phyloP scores from a whole-genome alignment of 345 rosid species.

The Lepidium sativum region DNA sequence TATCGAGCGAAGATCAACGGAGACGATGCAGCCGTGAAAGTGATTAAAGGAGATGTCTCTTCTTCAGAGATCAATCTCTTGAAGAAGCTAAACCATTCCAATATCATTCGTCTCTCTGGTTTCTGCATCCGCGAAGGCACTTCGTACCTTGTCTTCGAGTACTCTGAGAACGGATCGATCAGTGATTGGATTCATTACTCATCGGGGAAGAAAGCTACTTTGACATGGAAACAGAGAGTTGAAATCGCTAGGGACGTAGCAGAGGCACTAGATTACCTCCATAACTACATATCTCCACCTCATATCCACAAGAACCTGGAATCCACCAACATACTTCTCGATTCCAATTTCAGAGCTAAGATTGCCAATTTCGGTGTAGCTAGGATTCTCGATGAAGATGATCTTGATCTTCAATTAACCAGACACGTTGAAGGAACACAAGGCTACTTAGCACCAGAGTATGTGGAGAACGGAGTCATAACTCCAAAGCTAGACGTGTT shows the following conservation, averaged over 20 bases:
- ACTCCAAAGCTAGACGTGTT: slow-evolving; percentile 79
- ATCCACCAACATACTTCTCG: slow-evolving; percentile 68
- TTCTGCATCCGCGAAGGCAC: slow-evolving; percentile 66
- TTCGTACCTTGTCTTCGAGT: slow-evolving; percentile 78
- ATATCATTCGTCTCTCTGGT: slow-evolving; percentile 79
- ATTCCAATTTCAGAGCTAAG: slow-evolving; percentile 64
- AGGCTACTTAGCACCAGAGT: slow-evolving; percentile 90
- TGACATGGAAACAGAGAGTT: slow-evolving; percentile 82
- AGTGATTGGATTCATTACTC: slow-evolving; percentile 57
- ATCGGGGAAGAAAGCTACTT: slow-evolving; percentile 19
- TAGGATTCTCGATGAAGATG: slow-evolving; percentile 39
- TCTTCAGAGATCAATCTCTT: slow-evolving; percentile 59
- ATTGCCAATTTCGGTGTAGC: slow-evolving; percentile 72
- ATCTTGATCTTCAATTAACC: slow-evolving; percentile 51
- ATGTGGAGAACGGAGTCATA: slow-evolving; percentile 76
- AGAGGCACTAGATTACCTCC: slow-evolving; percentile 74
- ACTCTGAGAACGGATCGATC: slow-evolving; percentile 59
- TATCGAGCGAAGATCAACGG: slow-evolving; percentile 60
- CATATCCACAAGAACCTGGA: slow-evolving; percentile 81
- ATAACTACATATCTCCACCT: slow-evolving; percentile 67
- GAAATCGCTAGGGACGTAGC: slow-evolving; percentile 63
- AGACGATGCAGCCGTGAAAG: slow-evolving; percentile 70
- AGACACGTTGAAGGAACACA: slow-evolving; percentile 79
- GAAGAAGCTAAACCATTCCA: slow-evolving; percentile 71
- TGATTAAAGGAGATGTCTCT: slow-evolving; percentile 73